Conservation (phyloP, 164 flowering plant genomes). For the Protea cynaroides region DNA sequence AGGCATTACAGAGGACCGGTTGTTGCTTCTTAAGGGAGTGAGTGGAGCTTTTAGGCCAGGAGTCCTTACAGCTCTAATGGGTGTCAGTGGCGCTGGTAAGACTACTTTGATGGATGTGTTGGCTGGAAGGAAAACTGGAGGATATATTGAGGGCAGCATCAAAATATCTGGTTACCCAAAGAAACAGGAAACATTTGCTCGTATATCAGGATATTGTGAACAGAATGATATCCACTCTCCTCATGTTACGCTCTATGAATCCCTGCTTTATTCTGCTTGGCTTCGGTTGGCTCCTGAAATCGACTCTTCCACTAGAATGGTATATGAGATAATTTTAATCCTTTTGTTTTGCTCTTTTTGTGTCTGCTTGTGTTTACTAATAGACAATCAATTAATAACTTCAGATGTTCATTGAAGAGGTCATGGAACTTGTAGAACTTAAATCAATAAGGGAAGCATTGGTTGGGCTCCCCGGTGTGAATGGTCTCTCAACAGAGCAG, state of each 20-base stretch:
- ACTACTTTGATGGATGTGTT: too few relatives aligned
- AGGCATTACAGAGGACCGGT: conserved; percentile 34
- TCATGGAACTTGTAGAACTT: conserved; percentile 18
- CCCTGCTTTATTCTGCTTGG: conserved; percentile 30
- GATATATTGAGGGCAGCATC: too few relatives aligned
- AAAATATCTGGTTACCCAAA: too few relatives aligned
- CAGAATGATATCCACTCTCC: conserved; percentile 41
- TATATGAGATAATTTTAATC: background rate
- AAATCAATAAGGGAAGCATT: conserved; percentile 6
- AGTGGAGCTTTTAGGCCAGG: conserved; percentile 12
- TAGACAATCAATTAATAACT: background rate
- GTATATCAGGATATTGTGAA: conserved; percentile 31
- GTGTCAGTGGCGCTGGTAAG: too few relatives aligned
- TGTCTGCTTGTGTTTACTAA: background rate
- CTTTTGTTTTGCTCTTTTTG: background rate
- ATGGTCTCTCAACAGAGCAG: too few relatives aligned
- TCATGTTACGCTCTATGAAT: conserved; percentile 36
- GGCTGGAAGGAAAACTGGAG: too few relatives aligned
- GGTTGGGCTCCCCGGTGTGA: too few relatives aligned
- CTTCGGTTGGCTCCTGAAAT: conserved; percentile 23
- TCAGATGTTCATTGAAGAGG: conserved; percentile 14
- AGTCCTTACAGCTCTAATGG: too few relatives aligned
- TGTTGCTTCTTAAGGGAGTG: conserved; percentile 39
- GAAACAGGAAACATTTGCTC: too few relatives aligned
- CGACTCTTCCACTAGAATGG: conserved; percentile 20